Percentiles rank a stretch among this genome's conserved stretches.
Conservation (phyloP, 805 yeast genomes). For the Lipomyces yamanashiensis region DNA sequence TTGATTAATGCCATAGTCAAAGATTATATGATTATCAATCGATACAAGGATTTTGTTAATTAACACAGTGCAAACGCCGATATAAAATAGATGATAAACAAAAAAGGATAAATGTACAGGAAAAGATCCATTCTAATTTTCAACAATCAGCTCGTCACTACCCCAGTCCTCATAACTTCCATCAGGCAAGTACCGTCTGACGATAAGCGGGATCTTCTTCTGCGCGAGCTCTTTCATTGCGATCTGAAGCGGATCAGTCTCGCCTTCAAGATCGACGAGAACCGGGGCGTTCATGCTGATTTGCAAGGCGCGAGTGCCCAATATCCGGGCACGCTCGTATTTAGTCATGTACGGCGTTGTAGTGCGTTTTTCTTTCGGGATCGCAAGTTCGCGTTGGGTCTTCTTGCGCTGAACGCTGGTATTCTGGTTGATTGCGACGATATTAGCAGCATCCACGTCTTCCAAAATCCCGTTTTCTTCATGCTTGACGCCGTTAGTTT, state of each 20-base stretch:
- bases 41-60: not conserved
- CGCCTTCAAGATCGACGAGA: conserved; percentile 96
- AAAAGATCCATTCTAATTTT: conserved; percentile 51
- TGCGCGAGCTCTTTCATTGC: conserved; percentile 97
- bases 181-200: conserved; percentile 95
- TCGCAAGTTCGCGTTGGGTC: conserved; percentile 78
- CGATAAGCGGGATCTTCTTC: conserved; percentile 91
- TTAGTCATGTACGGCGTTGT: conserved; percentile 99
- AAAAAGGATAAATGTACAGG: not conserved
- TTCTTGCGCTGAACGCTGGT: conserved; percentile 54
- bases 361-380: conserved; percentile 83
- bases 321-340: conserved; percentile 95
- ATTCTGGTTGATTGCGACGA: conserved; percentile 70
- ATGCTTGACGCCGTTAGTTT: conserved; percentile 38
- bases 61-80: not conserved
- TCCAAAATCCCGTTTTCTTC: conserved; percentile 47
- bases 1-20: not conserved
- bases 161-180: conserved; percentile 94
- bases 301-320: conserved; percentile 97
- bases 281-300: conserved; percentile 99
- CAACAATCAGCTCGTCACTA: conserved; percentile 94
- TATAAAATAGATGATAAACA: not conserved
- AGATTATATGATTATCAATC: not conserved
- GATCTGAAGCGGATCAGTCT: conserved; percentile 96
- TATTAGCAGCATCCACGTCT: conserved; percentile 66